A percentile compares a stretch with the other conserved stretches of the same genome.
Evolutionary conservation across 23 red algal species (phyloP).

Genomic region (Gracilaria vermiculophylla): DNA sequence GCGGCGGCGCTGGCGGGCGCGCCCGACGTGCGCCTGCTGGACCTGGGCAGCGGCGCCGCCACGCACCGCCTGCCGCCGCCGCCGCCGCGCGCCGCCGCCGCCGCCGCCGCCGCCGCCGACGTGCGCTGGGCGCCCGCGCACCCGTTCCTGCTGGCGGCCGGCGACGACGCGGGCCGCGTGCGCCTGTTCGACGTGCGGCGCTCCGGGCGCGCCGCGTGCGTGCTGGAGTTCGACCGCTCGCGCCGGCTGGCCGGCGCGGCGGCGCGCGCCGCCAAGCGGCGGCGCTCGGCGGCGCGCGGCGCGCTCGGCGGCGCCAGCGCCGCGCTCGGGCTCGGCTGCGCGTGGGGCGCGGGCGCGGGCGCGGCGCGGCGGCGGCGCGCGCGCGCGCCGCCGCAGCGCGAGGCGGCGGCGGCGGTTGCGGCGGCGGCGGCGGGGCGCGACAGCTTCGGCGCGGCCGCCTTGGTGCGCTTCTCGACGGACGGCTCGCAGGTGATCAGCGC

Average conservation of each 20-base stretch:
- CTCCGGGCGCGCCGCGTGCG: slow-evolving; percentile 15
- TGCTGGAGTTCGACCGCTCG: background rate
- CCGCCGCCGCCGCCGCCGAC: background rate
- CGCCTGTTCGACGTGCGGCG: slow-evolving; percentile 51
- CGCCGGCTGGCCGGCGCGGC: background rate
- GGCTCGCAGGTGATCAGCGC: slow-evolving; percentile 1
- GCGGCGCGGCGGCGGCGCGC: too few relatives aligned
- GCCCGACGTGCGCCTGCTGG: slow-evolving; percentile 3
- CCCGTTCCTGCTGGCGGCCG: slow-evolving; percentile 10
- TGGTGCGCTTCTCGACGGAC: slow-evolving; percentile 24
- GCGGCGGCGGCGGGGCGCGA: background rate
- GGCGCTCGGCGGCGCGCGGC: too few relatives aligned
- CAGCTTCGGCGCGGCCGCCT: background rate
- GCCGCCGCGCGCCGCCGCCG: background rate
- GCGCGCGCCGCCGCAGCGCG: too few relatives aligned
- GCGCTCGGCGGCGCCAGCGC: background rate
- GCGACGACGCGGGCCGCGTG: background rate
- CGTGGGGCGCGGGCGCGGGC: too few relatives aligned
- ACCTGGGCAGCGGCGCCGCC: slow-evolving; percentile 19
- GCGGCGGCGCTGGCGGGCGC: background rate
- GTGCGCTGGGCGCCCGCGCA: slow-evolving; percentile 28
- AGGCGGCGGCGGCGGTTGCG: background rate
- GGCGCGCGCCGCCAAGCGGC: background rate
- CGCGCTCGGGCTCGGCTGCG: slow-evolving; percentile 2
- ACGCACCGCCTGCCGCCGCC: slow-evolving; percentile 26